Conservation (phyloP, 2,329 filamentous ascomycete species). For the Didymellaceae sp. region DNA sequence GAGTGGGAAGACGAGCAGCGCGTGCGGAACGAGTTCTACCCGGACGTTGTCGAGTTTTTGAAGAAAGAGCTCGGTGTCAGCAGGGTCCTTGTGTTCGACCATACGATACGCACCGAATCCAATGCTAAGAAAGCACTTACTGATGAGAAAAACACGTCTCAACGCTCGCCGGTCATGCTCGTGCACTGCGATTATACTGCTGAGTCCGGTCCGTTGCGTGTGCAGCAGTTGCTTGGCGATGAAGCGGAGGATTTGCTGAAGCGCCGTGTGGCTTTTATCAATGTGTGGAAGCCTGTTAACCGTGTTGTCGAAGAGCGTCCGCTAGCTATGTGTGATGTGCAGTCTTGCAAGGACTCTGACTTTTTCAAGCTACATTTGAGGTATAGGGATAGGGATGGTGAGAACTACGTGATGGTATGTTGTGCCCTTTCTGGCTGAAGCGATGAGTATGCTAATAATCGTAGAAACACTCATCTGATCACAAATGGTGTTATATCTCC, state of each 20-base stretch:
- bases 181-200: constrained; percentile 61
- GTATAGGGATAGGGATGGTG: constrained; percentile 49
- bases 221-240: constrained; percentile 53
- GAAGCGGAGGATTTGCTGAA: constrained; percentile 53
- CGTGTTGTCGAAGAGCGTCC: constrained; percentile 50
- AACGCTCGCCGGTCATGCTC: constrained; percentile 57
- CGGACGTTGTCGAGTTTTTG: constrained; percentile 55
- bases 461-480: constrained; percentile 35
- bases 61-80: constrained; percentile 54
- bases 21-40: constrained; percentile 54
- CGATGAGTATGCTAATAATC: background rate
- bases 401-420: constrained; percentile 55
- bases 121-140: constrained; percentile 45
- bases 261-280: constrained; percentile 58
- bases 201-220: constrained; percentile 51
- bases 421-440: too few relatives aligned
- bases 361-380: constrained; percentile 52
- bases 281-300: constrained; percentile 59
- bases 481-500: constrained; percentile 53
- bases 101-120: constrained; percentile 54
- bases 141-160: constrained; percentile 41
- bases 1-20: constrained; percentile 52
- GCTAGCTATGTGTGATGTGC: constrained; percentile 51
- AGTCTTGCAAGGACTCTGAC: constrained; percentile 43
- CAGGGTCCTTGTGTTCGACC: constrained; percentile 58